A percentile compares a stretch with the other conserved stretches of the same genome.
Evolutionary conservation across 768 basidiomycete genomes (phyloP).

Genomic region (Trametes villosa): DNA sequence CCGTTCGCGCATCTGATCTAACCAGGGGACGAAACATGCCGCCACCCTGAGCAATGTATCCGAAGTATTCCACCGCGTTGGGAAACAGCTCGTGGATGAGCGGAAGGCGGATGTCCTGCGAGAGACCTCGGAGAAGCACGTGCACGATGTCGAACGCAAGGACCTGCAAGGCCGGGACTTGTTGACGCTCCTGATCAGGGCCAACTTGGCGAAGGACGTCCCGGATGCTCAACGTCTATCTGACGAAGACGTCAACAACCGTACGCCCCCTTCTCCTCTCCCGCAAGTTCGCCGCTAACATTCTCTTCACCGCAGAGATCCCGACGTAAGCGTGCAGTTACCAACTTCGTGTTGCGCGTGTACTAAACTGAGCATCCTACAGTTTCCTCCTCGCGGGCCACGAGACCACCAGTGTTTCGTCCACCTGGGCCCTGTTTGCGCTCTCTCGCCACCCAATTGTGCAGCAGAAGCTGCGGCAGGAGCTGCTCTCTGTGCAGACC

Average conservation of each 20-base stretch:
- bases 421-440: constrained; percentile 43
- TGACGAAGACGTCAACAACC: constrained; percentile 64
- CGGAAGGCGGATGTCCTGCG: constrained; percentile 35
- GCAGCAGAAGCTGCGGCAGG: constrained; percentile 45
- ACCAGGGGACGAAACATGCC: no score
- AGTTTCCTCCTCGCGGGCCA: constrained; percentile 42
- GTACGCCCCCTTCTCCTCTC: constrained; percentile 39
- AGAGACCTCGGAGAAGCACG: constrained; percentile 27
- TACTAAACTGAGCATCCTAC: no score
- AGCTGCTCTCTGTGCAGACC: constrained; percentile 47
- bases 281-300: no score
- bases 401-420: constrained; percentile 46
- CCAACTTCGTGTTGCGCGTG: no score
- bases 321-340: constrained; percentile 24
- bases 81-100: constrained; percentile 32
- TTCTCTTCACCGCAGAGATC: constrained; percentile 19
- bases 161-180: constrained; percentile 52
- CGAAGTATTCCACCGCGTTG: constrained; percentile 28
- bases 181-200: constrained; percentile 61
- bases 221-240: constrained; percentile 57
- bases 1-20: no score
- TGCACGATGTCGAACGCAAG: constrained; percentile 37
- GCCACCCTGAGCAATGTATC: not conserved
- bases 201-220: constrained; percentile 66
- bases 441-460: constrained; percentile 42